Conservation (phyloP, 116 monocot species). For the Cymodocea nodosa region DNA sequence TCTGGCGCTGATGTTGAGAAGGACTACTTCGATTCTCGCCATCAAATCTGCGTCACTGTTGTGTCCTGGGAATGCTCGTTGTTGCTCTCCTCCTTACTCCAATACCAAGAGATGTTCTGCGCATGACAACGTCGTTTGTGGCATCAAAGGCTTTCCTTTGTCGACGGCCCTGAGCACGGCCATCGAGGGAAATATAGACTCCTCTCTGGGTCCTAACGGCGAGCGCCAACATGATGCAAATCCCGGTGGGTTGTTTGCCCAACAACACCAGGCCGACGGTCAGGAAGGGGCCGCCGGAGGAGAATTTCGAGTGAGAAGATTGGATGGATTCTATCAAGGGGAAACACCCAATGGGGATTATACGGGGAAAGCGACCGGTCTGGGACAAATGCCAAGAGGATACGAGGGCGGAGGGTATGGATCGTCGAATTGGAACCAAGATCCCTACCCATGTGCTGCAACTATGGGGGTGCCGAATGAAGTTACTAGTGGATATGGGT, state of each 20-base stretch:
- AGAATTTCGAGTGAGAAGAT: too few relatives aligned
- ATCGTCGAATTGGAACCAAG: too few relatives aligned
- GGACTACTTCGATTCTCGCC: not conserved
- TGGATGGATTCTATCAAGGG: not conserved
- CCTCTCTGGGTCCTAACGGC: not conserved
- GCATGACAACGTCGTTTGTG: conserved; percentile 1
- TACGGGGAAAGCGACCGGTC: not conserved
- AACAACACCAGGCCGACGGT: not conserved
- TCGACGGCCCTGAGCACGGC: conserved; percentile 5
- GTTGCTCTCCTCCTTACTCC: not conserved
- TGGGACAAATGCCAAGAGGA: not conserved
- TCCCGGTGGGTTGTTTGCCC: not conserved
- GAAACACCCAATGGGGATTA: not conserved
- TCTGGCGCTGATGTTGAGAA: conserved; percentile 11
- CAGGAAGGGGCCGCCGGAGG: not conserved
- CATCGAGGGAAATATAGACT: conserved; percentile 2
- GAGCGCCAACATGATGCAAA: not conserved
- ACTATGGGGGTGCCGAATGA: too few relatives aligned
- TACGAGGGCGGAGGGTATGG: not conserved
- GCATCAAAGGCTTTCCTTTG: conserved; percentile 2
- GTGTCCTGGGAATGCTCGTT: conserved; percentile 5
- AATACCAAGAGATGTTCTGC: not conserved
- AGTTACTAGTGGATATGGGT: too few relatives aligned
- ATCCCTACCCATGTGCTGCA: too few relatives aligned
- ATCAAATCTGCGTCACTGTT: conserved; percentile 7